Evolutionary conservation across 176 grass and related monocot species (phyloP), one percentile per base, ranked within the genome.

Genomic region (Pharus latifolius): DNA sequence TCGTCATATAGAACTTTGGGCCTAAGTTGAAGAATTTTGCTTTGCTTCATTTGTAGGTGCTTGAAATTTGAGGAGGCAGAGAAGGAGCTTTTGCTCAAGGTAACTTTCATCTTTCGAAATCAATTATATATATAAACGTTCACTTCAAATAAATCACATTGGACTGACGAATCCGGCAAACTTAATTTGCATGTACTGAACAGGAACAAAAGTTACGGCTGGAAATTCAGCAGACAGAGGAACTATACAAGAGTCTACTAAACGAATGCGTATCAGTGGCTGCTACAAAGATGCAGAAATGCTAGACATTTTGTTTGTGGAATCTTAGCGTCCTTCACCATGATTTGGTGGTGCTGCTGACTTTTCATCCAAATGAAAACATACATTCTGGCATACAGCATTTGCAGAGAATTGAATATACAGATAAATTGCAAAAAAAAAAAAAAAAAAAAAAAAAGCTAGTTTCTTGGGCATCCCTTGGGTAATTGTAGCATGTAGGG

Each of bases 51-150:
- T 23, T 53, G 3, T 5, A 88, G 86, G 66, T 80, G 71, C 44
- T 10, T 33, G 33, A 16, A 77, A 3, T 47, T 60, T 40, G 81
- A 77, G 47, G 33, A 17, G 38, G 6, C 24, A 13, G 52, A 55
- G 81, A 67, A 32, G 62, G 77, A 77, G 19, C 77, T 73, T 5
- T 67, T 67, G 2, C 20, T 60, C 18, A 84, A 81, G 81, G 76
- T 89, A 80, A 53, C 34, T 34, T 24, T 32, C 3, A 41, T 2
- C 2, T 3, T 52, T 32, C 26, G n/a, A 44, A 18, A n/a, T n/a
- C 20, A 45, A n/a, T 70, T 30, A 35, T 7, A 7, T 20, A 18
- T 25, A 45, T 2, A 32, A 1, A 2, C 11, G 5, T 51, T 17
- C 3, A 18, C 15, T 20, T 28, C 63, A 3, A 16, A 17, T 27